Conservation (phyloP, 768 basidiomycete species). For the Mrakia blollopis region DNA sequence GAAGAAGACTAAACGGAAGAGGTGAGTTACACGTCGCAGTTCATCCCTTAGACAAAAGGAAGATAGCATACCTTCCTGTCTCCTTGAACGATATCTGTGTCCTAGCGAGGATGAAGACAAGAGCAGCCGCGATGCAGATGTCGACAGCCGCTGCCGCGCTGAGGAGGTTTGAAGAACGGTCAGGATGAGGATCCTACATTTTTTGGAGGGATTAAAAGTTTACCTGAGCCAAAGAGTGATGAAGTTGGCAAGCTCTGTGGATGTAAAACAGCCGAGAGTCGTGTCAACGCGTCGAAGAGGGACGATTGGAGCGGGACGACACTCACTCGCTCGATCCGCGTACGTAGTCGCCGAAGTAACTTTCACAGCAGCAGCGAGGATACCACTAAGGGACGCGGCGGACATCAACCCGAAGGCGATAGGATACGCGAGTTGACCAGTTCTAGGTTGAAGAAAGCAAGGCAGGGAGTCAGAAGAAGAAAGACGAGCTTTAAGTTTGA, state of each 20-base stretch:
- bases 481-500: background rate
- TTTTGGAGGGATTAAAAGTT: too few species aligned
- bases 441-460: background rate
- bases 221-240: constrained; percentile 8
- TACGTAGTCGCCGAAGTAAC: background rate
- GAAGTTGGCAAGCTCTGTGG: background rate
- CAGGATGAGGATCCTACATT: too few species aligned
- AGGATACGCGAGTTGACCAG: background rate
- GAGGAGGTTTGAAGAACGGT: background rate
- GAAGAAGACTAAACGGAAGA: background rate
- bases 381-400: background rate
- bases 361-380: background rate
- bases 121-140: background rate
- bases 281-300: background rate
- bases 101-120: background rate
- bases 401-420: constrained; percentile 2
- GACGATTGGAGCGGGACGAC: background rate
- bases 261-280: too few species aligned
- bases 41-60: background rate
- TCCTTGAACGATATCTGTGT: background rate
- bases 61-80: background rate
- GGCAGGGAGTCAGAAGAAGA: background rate
- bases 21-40: background rate
- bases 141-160: background rate
- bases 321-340: constrained; percentile 6